Evolutionary conservation across 2,329 filamentous ascomycete genomes (phyloP).

Genomic region (Colletotrichum karsti): DNA sequence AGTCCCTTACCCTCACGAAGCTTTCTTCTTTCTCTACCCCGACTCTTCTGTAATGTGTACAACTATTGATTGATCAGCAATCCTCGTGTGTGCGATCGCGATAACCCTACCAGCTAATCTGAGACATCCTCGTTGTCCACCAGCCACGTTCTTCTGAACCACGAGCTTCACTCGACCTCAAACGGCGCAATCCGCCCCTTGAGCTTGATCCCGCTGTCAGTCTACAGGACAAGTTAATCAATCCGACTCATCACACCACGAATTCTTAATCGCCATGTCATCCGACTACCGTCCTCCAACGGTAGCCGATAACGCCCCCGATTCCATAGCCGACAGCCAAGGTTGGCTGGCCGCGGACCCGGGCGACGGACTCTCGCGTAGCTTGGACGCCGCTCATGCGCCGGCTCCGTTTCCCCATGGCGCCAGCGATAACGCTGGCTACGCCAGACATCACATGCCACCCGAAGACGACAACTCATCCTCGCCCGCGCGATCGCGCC

Average conservation of each 20-base stretch:
- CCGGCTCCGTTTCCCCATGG: background rate
- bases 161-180: background rate
- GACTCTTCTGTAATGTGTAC: background rate
- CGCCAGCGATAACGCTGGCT: conserved; percentile 8
- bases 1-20: background rate
- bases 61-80: background rate
- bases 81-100: background rate
- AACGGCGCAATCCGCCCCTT: background rate
- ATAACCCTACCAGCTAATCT: background rate
- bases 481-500: conserved; percentile 14
- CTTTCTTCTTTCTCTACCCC: background rate
- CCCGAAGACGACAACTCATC: conserved; percentile 8
- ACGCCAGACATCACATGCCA: conserved; percentile 17
- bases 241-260: background rate
- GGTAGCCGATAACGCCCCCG: background rate
- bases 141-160: background rate
- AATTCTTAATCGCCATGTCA: conserved; percentile 4
- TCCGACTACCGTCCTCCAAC: conserved; percentile 10
- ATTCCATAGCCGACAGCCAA: background rate
- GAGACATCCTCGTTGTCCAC: conserved; percentile 13
- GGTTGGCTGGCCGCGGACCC: conserved; percentile 11
- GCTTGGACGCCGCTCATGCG: conserved; percentile 1
- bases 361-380: conserved; percentile 3
- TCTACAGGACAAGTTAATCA: background rate
- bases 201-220: background rate